Conservation (phyloP, 805 yeast species). For the Zygosaccharomyces gambellarensis region DNA sequence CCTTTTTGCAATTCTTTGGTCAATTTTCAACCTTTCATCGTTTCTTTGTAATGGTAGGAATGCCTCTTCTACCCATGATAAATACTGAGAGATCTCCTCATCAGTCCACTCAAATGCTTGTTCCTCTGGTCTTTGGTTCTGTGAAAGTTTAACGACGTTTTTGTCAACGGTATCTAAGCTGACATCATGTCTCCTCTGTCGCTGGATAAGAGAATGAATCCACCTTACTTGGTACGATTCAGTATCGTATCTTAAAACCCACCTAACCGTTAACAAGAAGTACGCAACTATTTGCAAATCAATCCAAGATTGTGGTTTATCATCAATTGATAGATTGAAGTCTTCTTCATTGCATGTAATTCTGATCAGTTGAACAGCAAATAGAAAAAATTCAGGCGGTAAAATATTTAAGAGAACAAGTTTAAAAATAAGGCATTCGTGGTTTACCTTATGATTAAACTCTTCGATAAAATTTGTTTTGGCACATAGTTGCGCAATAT, state of each 20-base stretch:
- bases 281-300: conserved; percentile 24
- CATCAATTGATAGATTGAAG: conserved; percentile 12
- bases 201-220: conserved; percentile 7
- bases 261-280: conserved; percentile 22
- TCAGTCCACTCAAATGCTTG: conserved; percentile 21
- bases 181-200: conserved; percentile 3
- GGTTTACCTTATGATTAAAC: conserved; percentile 13
- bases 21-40: conserved; percentile 21
- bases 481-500: conserved; percentile 21
- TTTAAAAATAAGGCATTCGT: conserved; percentile 23
- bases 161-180: conserved; percentile 11
- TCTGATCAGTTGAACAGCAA: conserved; percentile 16
- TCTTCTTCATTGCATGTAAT: conserved; percentile 5
- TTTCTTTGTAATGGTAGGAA: conserved; percentile 19
- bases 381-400: conserved; percentile 28
- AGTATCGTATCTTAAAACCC: conserved; percentile 18
- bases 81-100: conserved; percentile 20
- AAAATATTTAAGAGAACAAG: conserved; percentile 17
- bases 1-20: conserved; percentile 30
- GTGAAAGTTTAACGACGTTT: conserved; percentile 9
- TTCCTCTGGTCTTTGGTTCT: background rate
- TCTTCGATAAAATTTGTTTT: conserved; percentile 9
- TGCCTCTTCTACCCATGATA: conserved; percentile 28
- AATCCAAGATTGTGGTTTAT: conserved; percentile 13
- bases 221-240: conserved; percentile 14